Base-by-base conservation (phyloP, 2,329 filamentous ascomycete genomes). In the Sporothrix protearum region DNA sequence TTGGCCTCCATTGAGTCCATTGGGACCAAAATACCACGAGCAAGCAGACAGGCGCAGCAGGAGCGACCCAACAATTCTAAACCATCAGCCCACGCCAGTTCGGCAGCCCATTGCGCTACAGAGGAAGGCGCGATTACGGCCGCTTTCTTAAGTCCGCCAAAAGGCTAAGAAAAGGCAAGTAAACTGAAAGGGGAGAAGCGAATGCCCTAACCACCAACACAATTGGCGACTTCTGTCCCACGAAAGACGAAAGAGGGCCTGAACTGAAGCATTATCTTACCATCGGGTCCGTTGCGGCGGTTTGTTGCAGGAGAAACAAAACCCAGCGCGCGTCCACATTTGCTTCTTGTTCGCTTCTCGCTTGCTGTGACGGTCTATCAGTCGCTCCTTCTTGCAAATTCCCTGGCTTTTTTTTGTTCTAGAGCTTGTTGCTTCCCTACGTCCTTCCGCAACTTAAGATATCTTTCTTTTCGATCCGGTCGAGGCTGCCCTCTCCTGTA, bases 281-380 rank as follows among this genome's bases (percentile, higher is more conserved):
- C 33, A 33, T 68, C 47, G 33, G 47, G n/a, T 55, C 66, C 30
- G 49, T 68, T 28, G 16, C 66, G 22, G 33, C 66, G 14, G 66
- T 10, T 33, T 68, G 25, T 36, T n/a, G 14, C 66, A 57, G 33
- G 12, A 36, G 47, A 55, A 68, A 55, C 47, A 68, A 55, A 68
- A 68, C 66, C 49, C 49, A 33, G 47, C 10, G 33, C 33, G 39
- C 68, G 39, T 69, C 53, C 53, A 33, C 45, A 28, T 55, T n/a
- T 47, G 64, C 55, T 63, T 71, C 36, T 69, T 33, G 33, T 12
- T 71, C 25, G 67, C 59, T 64, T 71, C 16, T 61, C 70, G 45
- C 63, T 59, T 71, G 57, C 25, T 19, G 33, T 36, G 14, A 28
- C 49, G 49, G 47, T 39, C 68, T 63, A 28, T 70, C 71, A 14